Evolutionary conservation across 1,284 basidiomycete genomes (phyloP).

Genomic region (Naganishia sp.): DNA sequence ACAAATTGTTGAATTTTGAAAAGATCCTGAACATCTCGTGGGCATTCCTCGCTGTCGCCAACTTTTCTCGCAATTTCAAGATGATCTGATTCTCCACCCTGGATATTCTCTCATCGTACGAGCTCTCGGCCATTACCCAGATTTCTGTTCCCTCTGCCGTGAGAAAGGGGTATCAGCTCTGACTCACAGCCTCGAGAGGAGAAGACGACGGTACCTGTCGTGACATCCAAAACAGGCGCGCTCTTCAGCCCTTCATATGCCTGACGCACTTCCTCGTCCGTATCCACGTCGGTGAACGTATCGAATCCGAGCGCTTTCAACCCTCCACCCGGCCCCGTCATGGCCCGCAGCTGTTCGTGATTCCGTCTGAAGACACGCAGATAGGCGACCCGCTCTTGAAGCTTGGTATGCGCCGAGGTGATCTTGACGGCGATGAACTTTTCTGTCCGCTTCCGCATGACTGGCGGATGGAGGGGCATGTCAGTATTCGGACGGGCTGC

Average conservation of each 20-base stretch:
- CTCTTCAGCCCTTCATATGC: slow-evolving; percentile 94
- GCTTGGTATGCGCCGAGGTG: slow-evolving; percentile 80
- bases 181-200: not conserved
- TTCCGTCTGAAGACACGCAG: slow-evolving; percentile 91
- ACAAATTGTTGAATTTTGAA: slow-evolving; percentile 96
- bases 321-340: slow-evolving; percentile 93
- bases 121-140: slow-evolving; percentile 93
- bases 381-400: slow-evolving; percentile 86
- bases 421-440: slow-evolving; percentile 98
- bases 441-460: slow-evolving; percentile 86
- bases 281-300: slow-evolving; percentile 69
- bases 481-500: not conserved
- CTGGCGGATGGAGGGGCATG: slow-evolving; percentile 42
- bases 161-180: not conserved
- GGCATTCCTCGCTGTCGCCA: slow-evolving; percentile 94
- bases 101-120: slow-evolving; percentile 96
- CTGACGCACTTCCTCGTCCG: slow-evolving; percentile 95
- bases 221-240: slow-evolving; percentile 93
- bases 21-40: slow-evolving; percentile 99
- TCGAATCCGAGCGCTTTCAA: slow-evolving; percentile 71
- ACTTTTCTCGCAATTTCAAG: slow-evolving; percentile 81
- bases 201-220: slow-evolving; percentile 63
- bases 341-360: slow-evolving; percentile 94
- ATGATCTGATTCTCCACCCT: slow-evolving; percentile 99
- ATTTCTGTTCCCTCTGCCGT: slow-evolving; percentile 89